Conservation (phyloP, 148 eudicot species). For the Cornus kousa region DNA sequence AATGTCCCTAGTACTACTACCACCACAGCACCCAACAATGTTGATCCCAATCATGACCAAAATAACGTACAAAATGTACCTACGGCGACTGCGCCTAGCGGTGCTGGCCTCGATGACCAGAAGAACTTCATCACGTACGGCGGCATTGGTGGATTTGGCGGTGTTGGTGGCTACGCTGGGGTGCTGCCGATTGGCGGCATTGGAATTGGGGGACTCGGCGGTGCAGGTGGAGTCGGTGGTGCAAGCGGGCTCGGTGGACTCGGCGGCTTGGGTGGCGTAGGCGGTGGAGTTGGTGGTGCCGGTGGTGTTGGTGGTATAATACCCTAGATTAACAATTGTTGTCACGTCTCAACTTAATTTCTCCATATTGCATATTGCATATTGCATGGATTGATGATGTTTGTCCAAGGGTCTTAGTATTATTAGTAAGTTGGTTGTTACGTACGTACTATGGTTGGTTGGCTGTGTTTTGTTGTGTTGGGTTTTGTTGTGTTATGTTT, state of each 20-base stretch:
- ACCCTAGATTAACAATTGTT: background rate
- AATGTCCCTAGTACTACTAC: conserved; percentile 25
- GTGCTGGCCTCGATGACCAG: conserved; percentile 12
- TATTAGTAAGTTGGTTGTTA: too few species aligned
- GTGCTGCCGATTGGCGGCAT: conserved; percentile 41
- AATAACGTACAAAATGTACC: conserved; percentile 15
- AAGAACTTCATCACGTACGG: conserved; percentile 8
- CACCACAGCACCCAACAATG: background rate
- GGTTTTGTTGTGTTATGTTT: background rate
- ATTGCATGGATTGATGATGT: background rate
- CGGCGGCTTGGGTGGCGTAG: conserved; percentile 18
- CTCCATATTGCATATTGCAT: background rate
- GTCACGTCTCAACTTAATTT: too few species aligned
- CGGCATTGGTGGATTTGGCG: conserved; percentile 31
- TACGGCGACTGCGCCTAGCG: conserved; percentile 18
- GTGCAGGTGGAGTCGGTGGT: conserved; percentile 21
- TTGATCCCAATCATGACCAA: background rate
- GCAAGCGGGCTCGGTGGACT: conserved; percentile 22
- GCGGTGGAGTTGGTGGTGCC: conserved; percentile 15
- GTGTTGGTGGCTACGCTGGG: conserved; percentile 47
- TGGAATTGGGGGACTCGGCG: conserved; percentile 36
- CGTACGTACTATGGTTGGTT: background rate
- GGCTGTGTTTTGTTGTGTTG: background rate
- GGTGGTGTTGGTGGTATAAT: conserved; percentile 17
- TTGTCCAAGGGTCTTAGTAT: too few species aligned